A percentile compares a stretch with the other conserved stretches of the same genome.
Evolutionary conservation across 352 stramenopile genomes (phyloP).

Genomic region (Plasmopara muralis): DNA sequence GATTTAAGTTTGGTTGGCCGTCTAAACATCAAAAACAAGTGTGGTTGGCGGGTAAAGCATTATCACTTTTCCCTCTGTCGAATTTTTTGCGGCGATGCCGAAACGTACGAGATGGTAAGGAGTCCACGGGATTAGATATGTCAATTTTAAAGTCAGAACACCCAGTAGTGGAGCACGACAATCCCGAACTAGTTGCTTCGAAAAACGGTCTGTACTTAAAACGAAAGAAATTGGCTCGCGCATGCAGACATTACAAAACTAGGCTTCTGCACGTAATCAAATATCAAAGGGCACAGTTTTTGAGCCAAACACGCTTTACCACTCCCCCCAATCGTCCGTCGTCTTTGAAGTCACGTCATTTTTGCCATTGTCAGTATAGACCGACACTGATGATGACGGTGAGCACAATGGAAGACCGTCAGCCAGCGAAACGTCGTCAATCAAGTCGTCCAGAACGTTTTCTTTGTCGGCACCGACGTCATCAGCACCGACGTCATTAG

Average conservation of each 20-base stretch:
- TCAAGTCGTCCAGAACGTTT: slow-evolving; percentile 23
- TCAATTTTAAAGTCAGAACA: neutral
- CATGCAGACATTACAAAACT: neutral
- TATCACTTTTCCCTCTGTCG: neutral
- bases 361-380: slow-evolving; percentile 39
- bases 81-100: neutral
- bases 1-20: neutral
- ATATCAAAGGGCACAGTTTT: neutral
- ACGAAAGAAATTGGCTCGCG: neutral
- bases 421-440: slow-evolving; percentile 34
- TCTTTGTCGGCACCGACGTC: slow-evolving; percentile 13
- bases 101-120: neutral
- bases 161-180: neutral
- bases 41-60: neutral
- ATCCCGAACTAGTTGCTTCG: neutral
- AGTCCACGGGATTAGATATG: too few species aligned
- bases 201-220: neutral
- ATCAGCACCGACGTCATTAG: slow-evolving; percentile 24
- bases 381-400: slow-evolving; percentile 33
- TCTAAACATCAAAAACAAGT: neutral
- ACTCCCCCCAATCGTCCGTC: slow-evolving; percentile 60
- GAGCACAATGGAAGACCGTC: slow-evolving; percentile 32
- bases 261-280: neutral
- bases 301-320: slow-evolving; percentile 23
- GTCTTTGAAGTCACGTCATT: slow-evolving; percentile 26